A percentile compares a stretch with the other conserved stretches of the same genome.
Evolutionary conservation across 2,329 filamentous ascomycete genomes (phyloP).

Genomic region (Aspergillus sojae): DNA sequence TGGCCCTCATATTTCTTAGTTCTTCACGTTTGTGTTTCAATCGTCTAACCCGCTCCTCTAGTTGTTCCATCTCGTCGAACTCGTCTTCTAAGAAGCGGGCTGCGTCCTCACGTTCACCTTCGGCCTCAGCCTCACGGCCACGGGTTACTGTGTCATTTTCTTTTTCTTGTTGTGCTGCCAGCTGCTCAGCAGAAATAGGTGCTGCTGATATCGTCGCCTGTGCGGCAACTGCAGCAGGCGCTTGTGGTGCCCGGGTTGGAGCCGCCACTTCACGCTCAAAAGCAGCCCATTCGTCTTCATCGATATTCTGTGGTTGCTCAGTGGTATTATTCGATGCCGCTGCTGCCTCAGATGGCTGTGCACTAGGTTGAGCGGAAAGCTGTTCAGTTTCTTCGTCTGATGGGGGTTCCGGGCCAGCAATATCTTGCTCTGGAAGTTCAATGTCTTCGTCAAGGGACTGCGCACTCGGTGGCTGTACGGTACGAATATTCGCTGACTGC

Average conservation of each 20-base stretch:
- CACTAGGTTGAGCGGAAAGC: constrained; percentile 10
- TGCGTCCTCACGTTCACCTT: constrained; percentile 77
- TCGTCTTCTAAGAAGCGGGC: constrained; percentile 72
- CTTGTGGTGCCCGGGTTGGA: constrained; percentile 37
- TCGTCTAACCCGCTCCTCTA: constrained; percentile 70
- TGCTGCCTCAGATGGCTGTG: constrained; percentile 10
- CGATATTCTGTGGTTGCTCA: constrained; percentile 44
- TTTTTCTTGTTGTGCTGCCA: constrained; percentile 58
- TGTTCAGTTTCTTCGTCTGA: constrained; percentile 17
- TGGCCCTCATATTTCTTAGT: constrained; percentile 51
- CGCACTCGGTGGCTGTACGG: constrained; percentile 24
- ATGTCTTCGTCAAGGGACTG: constrained; percentile 28
- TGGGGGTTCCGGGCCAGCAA: constrained; percentile 27
- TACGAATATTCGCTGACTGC: constrained; percentile 36
- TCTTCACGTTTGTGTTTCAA: constrained; percentile 73
- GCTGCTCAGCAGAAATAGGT: constrained; percentile 65
- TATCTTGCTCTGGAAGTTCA: constrained; percentile 30
- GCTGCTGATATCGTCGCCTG: constrained; percentile 69
- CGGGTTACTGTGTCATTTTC: constrained; percentile 45
- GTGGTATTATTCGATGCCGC: constrained; percentile 11
- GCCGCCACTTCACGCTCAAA: constrained; percentile 80
- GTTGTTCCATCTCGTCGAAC: constrained; percentile 79
- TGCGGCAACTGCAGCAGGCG: constrained; percentile 34
- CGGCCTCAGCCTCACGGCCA: constrained; percentile 56
- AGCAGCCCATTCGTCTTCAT: constrained; percentile 83